Evolutionary conservation across 192 early-diverging fungal genomes (phyloP).

Genomic region (Thoreauomyces humboldtii): DNA sequence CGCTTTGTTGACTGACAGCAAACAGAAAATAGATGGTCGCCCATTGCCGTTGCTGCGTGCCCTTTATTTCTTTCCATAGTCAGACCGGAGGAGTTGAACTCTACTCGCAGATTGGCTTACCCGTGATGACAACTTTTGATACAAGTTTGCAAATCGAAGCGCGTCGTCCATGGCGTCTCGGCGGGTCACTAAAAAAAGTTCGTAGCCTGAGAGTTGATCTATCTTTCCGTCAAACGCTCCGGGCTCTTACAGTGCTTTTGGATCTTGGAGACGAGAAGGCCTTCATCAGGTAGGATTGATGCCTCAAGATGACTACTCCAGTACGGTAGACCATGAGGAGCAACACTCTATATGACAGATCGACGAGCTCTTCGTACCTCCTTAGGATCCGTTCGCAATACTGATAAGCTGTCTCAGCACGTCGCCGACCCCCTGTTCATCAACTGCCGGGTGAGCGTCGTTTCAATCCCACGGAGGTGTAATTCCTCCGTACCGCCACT

Average conservation of each 20-base stretch:
- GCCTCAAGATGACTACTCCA: constrained; percentile 50
- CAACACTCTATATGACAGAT: not conserved
- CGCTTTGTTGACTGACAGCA: constrained; percentile 25
- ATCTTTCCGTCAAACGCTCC: not conserved
- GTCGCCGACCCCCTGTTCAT: not conserved
- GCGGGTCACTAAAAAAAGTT: constrained; percentile 45
- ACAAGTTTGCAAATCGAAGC: constrained; percentile 59
- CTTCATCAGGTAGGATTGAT: constrained; percentile 53
- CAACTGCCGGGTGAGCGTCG: not conserved
- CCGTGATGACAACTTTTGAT: constrained; percentile 50
- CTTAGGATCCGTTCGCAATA: constrained; percentile 23
- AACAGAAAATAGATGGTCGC: constrained; percentile 16
- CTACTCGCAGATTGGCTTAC: constrained; percentile 24
- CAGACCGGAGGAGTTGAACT: not conserved
- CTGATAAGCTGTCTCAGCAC: constrained; percentile 15
- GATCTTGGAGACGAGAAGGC: constrained; percentile 57
- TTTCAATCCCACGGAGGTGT: not conserved
- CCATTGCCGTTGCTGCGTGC: constrained; percentile 9
- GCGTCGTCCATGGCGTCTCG: constrained; percentile 50
- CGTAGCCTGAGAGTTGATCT: not conserved
- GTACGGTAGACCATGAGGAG: not conserved
- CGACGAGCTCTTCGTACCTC: not conserved
- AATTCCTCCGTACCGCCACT: not conserved
- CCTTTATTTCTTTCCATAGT: not conserved
- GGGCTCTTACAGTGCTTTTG: constrained; percentile 60